Percentiles rank a stretch among this genome's conserved stretches.
These are phyloP conservation scores for Ascoidea asiatica DNA, from an alignment of 805 yeast genomes.

Conservation along the genomic window DNA sequence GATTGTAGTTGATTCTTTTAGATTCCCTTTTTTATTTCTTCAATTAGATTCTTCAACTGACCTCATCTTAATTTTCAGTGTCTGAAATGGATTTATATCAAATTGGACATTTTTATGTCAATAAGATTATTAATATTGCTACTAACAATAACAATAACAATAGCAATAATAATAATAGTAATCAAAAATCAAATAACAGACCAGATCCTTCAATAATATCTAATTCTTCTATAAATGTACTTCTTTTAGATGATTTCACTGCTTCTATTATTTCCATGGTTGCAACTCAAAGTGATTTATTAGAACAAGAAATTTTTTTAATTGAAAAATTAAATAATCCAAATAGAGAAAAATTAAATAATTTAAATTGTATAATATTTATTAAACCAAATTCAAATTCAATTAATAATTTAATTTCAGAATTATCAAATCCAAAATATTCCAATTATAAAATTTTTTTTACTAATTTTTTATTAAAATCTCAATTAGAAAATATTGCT, in stretches of 20 bases:
- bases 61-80: too few relatives aligned
- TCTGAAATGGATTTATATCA: slow-evolving; percentile 24
- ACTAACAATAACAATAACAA: slow-evolving; percentile 12
- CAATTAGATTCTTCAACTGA: too few relatives aligned
- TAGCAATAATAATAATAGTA: slow-evolving; percentile 9
- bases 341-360: slow-evolving; percentile 58
- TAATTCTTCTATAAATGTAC: slow-evolving; percentile 43
- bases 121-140: slow-evolving; percentile 18
- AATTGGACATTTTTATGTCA: slow-evolving; percentile 23
- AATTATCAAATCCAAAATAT: slow-evolving; percentile 69
- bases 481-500: slow-evolving; percentile 74
- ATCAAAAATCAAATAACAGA: not conserved
- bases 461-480: slow-evolving; percentile 61
- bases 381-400: slow-evolving; percentile 60
- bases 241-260: slow-evolving; percentile 68
- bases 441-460: slow-evolving; percentile 65
- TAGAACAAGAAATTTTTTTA: slow-evolving; percentile 73
- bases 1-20: too few relatives aligned
- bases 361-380: slow-evolving; percentile 69
- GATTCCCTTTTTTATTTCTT: too few relatives aligned
- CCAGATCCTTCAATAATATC: slow-evolving; percentile 10
- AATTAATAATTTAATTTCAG: slow-evolving; percentile 45
- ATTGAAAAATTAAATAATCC: slow-evolving; percentile 57
- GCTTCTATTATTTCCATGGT: slow-evolving; percentile 79
- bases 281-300: slow-evolving; percentile 74